phyloP scores from a whole-genome alignment of 2,329 filamentous ascomycete genomes.

The Botrytis aclada region DNA sequence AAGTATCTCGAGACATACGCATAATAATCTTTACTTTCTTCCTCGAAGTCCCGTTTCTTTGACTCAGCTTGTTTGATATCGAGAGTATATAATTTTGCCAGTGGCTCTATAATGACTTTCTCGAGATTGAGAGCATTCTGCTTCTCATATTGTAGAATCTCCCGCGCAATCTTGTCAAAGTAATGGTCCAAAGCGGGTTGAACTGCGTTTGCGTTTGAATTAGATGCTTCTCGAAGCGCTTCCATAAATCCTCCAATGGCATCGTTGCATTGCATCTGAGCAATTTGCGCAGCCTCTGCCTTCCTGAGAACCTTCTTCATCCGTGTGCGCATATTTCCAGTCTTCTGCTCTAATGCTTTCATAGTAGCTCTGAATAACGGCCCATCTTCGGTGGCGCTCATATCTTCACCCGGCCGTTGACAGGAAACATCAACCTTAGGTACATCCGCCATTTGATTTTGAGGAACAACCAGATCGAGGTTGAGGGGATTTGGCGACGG shows the following conservation, averaged over 20 bases:
- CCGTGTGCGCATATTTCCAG: slow-evolving; percentile 84
- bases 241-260: slow-evolving; percentile 80
- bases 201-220: slow-evolving; percentile 93
- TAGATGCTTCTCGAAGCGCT: slow-evolving; percentile 79
- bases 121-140: slow-evolving; percentile 82
- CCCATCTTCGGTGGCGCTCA: slow-evolving; percentile 82
- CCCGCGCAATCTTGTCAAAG: slow-evolving; percentile 91
- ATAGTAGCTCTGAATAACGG: slow-evolving; percentile 95
- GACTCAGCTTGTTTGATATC: slow-evolving; percentile 97
- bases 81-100: slow-evolving; percentile 85
- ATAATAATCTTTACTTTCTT: slow-evolving; percentile 98
- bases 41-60: slow-evolving; percentile 97
- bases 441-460: slow-evolving; percentile 31
- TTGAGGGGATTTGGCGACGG: slow-evolving; percentile 48
- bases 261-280: slow-evolving; percentile 82
- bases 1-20: slow-evolving; percentile 91
- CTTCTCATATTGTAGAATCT: slow-evolving; percentile 84
- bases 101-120: slow-evolving; percentile 89
- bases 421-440: slow-evolving; percentile 87
- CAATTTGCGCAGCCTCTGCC: slow-evolving; percentile 81
- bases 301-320: slow-evolving; percentile 96
- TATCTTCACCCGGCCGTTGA: slow-evolving; percentile 80
- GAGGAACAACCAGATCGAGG: slow-evolving; percentile 38
- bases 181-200: slow-evolving; percentile 96
- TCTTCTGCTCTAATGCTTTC: slow-evolving; percentile 95